phyloP scores from a whole-genome alignment of 2,329 filamentous ascomycete genomes.

The Scytalidium sp. region DNA sequence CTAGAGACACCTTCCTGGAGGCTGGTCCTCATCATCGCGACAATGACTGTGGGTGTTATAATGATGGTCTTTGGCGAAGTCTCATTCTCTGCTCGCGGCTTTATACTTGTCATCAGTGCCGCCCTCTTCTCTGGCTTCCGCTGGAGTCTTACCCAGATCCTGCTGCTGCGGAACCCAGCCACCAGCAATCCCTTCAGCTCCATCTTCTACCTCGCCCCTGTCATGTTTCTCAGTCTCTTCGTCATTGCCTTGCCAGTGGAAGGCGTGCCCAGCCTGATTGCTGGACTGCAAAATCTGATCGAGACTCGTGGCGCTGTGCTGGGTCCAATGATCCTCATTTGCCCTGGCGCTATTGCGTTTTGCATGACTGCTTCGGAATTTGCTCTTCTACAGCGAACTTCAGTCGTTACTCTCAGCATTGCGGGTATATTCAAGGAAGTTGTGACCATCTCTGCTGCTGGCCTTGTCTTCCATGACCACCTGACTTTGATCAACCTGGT shows the following conservation, averaged over 20 bases:
- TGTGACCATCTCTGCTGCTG: constrained; percentile 87
- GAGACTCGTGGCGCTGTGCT: constrained; percentile 64
- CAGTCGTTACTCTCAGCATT: constrained; percentile 92
- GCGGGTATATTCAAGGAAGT: constrained; percentile 99
- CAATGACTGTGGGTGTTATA: constrained; percentile 90
- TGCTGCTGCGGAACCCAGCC: constrained; percentile 88
- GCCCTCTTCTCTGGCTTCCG: constrained; percentile 96
- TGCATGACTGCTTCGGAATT: constrained; percentile 97
- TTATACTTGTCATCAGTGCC: constrained; percentile 87
- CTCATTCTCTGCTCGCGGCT: constrained; percentile 81
- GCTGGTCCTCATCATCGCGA: constrained; percentile 80
- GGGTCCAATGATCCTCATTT: constrained; percentile 73
- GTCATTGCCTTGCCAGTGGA: constrained; percentile 83
- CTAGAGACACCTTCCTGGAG: constrained; percentile 85
- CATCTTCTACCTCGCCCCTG: constrained; percentile 94
- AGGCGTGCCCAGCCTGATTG: constrained; percentile 65
- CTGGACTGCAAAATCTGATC: constrained; percentile 62
- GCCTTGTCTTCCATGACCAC: constrained; percentile 82
- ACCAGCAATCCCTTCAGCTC: constrained; percentile 96
- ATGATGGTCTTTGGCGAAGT: constrained; percentile 99
- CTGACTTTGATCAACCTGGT: constrained; percentile 85
- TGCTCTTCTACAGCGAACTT: constrained; percentile 89
- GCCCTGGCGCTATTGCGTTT: constrained; percentile 89
- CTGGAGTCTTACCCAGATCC: constrained; percentile 97
- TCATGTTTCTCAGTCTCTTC: constrained; percentile 88